Evolutionary conservation across 768 basidiomycete species (phyloP).

Genomic region (Mycena venus): DNA sequence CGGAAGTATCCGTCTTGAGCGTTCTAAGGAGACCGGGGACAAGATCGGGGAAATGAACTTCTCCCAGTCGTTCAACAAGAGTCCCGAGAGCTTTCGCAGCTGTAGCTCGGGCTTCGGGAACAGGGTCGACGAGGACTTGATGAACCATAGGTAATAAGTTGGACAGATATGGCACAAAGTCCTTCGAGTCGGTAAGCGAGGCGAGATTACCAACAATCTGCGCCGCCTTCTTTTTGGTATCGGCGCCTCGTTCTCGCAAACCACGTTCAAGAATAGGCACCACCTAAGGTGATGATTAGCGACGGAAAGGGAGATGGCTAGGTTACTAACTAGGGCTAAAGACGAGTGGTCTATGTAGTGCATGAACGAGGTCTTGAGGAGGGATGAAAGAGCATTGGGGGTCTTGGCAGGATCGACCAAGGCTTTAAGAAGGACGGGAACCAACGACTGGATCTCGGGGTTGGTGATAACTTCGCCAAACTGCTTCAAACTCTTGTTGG

Average conservation of each 20-base stretch:
- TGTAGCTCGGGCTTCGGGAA: constrained; percentile 96
- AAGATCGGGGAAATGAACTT: constrained; percentile 94
- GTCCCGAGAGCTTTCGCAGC: constrained; percentile 97
- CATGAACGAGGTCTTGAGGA: constrained; percentile 95
- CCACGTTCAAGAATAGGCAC: constrained; percentile 97
- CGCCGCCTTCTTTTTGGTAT: constrained; percentile 94
- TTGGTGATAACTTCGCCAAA: constrained; percentile 99
- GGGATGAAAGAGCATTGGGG: constrained; percentile 82
- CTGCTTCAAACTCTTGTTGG: constrained; percentile 95
- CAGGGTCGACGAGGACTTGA: constrained; percentile 93
- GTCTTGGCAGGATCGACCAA: constrained; percentile 96
- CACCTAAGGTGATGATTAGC: constrained; percentile 63
- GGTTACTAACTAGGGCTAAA: constrained; percentile 80
- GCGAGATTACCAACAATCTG: constrained; percentile 99
- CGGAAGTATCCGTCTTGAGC: constrained; percentile 92
- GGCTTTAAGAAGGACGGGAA: constrained; percentile 91
- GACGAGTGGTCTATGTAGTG: constrained; percentile 99
- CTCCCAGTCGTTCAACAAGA: constrained; percentile 96
- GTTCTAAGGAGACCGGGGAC: constrained; percentile 91
- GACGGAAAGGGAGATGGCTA: not conserved
- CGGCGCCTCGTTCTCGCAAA: constrained; percentile 90
- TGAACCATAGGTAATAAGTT: constrained; percentile 92
- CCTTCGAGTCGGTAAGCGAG: constrained; percentile 88
- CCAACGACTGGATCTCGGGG: constrained; percentile 94
- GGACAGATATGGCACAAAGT: constrained; percentile 95